phyloP scores from a whole-genome alignment of 139 green algal genomes.

The Mychonastes homosphaera region DNA sequence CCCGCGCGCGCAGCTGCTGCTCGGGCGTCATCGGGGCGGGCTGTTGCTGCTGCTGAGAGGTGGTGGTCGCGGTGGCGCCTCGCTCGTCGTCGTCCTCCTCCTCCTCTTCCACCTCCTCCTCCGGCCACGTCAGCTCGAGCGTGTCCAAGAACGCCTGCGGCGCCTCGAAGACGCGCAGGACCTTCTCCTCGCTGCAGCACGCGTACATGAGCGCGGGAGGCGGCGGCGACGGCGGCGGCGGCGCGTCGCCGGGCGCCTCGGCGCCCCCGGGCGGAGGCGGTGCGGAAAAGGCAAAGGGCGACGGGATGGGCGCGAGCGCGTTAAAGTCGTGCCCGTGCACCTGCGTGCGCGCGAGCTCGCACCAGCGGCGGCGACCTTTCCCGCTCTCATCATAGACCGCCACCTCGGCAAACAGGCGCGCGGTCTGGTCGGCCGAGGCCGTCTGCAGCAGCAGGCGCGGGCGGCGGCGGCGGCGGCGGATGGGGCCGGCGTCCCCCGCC shows the following conservation, averaged over 20 bases:
- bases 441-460: conserved; percentile 56
- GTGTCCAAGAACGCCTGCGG: conserved; percentile 48
- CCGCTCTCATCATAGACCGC: not conserved
- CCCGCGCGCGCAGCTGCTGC: not conserved
- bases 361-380: conserved; percentile 49
- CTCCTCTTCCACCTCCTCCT: too few species aligned
- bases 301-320: conserved; percentile 48
- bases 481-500: too few species aligned
- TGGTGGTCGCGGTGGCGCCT: too few species aligned
- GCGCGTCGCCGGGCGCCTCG: not conserved
- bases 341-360: conserved; percentile 83
- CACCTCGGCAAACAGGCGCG: conserved; percentile 43
- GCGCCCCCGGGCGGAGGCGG: not conserved
- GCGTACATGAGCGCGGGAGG: conserved; percentile 39
- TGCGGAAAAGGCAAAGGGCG: too few species aligned
- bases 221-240: not conserved
- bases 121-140: conserved; percentile 28
- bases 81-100: too few species aligned
- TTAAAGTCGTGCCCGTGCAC: conserved; percentile 94
- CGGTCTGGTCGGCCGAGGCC: conserved; percentile 70
- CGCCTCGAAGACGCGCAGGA: conserved; percentile 82
- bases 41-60: conserved; percentile 1
- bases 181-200: conserved; percentile 89
- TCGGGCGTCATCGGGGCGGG: conserved; percentile 1
- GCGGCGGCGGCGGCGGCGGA: too few species aligned